Conservation (phyloP, 2,329 filamentous ascomycete genomes). For the Aureobasidium pullulans region DNA sequence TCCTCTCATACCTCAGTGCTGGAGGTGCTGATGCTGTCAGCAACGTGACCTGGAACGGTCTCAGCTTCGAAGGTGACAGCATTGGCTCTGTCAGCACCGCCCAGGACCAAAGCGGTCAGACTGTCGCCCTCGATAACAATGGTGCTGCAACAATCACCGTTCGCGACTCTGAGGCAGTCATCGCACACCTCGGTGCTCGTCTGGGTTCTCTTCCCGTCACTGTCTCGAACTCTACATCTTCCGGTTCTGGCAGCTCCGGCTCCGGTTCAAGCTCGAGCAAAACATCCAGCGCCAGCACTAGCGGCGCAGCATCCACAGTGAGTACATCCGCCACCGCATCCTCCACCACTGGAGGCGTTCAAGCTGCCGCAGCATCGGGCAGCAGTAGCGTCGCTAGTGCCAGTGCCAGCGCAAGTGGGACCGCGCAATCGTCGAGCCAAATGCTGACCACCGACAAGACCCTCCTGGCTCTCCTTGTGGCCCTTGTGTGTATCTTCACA, state of each 20-base stretch:
- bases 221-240: neutral
- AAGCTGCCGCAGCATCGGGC: slow-evolving; percentile 1
- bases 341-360: neutral
- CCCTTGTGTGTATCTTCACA: neutral
- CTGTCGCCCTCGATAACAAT: slow-evolving; percentile 27
- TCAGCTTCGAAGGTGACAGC: slow-evolving; percentile 35
- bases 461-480: neutral
- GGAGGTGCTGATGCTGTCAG: slow-evolving; percentile 37
- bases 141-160: slow-evolving; percentile 30
- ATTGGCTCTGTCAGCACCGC: slow-evolving; percentile 35
- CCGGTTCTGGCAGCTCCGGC: neutral
- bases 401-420: neutral
- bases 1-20: slow-evolving; percentile 41
- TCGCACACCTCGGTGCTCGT: slow-evolving; percentile 38
- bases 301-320: neutral
- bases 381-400: neutral
- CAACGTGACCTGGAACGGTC: slow-evolving; percentile 41
- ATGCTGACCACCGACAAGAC: slow-evolving; percentile 2
- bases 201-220: slow-evolving; percentile 22
- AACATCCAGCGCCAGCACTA: neutral
- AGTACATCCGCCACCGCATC: neutral
- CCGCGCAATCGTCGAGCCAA: neutral
- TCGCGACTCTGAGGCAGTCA: slow-evolving; percentile 40
- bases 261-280: neutral
- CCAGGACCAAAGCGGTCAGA: slow-evolving; percentile 25